These are phyloP conservation scores for Pichia exigua DNA, from an alignment of 805 yeast species.

Conservation along the genomic window DNA sequence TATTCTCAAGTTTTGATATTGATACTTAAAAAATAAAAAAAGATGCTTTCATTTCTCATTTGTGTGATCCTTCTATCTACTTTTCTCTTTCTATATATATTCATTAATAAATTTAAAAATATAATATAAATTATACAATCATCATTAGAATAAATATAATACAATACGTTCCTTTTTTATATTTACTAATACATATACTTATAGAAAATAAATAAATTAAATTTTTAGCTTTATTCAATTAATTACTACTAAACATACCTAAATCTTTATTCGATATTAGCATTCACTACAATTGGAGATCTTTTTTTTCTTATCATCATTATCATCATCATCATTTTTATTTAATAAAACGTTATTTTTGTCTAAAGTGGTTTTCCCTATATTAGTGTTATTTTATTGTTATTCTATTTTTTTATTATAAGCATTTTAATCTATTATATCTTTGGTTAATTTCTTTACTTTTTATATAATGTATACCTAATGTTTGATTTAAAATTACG, in stretches of 20 bases:
- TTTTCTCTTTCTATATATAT: neutral
- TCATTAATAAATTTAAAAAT: neutral
- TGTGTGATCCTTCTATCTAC: neutral
- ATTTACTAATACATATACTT: neutral
- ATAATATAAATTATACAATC: neutral
- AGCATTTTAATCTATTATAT: neutral
- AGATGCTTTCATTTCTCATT: neutral
- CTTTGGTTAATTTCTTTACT: neutral
- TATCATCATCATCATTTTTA: neutral
- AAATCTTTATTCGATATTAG: neutral
- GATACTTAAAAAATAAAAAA: neutral
- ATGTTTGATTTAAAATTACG: slow-evolving; percentile 3
- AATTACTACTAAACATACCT: neutral
- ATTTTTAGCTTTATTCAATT: neutral
- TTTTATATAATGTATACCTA: slow-evolving; percentile 2
- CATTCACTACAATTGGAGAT: neutral
- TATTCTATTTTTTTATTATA: neutral
- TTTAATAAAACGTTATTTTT: neutral
- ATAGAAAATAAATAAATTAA: neutral
- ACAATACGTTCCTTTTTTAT: neutral
- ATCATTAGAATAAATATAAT: no score
- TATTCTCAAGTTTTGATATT: neutral
- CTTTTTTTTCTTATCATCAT: neutral
- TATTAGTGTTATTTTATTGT: neutral
- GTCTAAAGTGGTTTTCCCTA: neutral